Evolutionary conservation across 495 filamentous ascomycete genomes (phyloP).

Genomic region (Acidiella bohemica): DNA sequence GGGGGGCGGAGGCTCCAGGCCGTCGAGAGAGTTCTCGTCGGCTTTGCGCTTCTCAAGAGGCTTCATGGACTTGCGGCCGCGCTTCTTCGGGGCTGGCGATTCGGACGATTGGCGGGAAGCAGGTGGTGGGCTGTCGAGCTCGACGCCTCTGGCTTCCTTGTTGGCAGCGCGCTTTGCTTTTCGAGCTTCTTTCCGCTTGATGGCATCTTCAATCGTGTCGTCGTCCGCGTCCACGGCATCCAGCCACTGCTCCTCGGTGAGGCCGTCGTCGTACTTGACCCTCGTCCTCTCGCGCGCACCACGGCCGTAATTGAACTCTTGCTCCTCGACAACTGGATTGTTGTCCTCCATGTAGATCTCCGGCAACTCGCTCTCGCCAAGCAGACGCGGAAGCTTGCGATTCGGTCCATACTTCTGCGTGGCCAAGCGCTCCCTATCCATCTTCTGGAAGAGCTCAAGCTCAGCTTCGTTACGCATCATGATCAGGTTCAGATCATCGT

Average conservation of each 20-base stretch:
- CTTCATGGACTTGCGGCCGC: conserved; percentile 60
- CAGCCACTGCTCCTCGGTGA: conserved; percentile 95
- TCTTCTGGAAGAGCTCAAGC: conserved; percentile 30
- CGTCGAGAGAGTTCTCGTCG: conserved; percentile 56
- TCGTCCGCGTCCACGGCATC: conserved; percentile 92
- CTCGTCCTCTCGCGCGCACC: conserved; percentile 86
- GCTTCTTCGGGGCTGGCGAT: conserved; percentile 45
- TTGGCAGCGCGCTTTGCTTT: conserved; percentile 67
- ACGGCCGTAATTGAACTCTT: conserved; percentile 65
- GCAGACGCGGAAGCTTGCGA: conserved; percentile 58
- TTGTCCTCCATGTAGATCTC: conserved; percentile 86
- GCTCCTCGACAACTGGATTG: conserved; percentile 63
- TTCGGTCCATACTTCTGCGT: conserved; percentile 59
- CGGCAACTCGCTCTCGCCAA: conserved; percentile 78
- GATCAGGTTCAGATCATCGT: conserved; percentile 84
- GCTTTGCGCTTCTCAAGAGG: conserved; percentile 69
- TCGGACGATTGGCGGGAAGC: conserved; percentile 71
- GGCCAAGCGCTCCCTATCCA: conserved; percentile 60
- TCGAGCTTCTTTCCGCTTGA: conserved; percentile 73
- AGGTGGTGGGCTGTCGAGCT: conserved; percentile 59
- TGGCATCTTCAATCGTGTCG: conserved; percentile 82
- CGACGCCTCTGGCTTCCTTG: conserved; percentile 44
- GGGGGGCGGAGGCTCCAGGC: conserved; percentile 55
- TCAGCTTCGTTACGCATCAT: conserved; percentile 34
- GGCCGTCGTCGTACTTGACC: conserved; percentile 90